Percentiles rank a stretch among this genome's conserved stretches.
phyloP scores from a whole-genome alignment of 2,329 filamentous ascomycete species.

The Dactylonectria macrodidyma region DNA sequence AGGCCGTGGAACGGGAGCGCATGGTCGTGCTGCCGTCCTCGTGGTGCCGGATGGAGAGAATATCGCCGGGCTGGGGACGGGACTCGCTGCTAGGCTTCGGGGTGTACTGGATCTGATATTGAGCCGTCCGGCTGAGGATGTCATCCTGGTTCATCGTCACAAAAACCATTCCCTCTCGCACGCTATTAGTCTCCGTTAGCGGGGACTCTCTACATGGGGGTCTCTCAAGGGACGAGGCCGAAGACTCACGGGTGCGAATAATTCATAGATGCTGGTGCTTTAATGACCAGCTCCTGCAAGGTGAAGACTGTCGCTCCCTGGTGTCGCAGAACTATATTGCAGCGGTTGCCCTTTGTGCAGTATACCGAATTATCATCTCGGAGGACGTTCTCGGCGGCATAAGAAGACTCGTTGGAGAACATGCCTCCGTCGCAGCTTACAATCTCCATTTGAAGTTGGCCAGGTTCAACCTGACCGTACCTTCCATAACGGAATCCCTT shows the following conservation, averaged over 20 bases:
- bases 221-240: slow-evolving; percentile 22
- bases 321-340: slow-evolving; percentile 89
- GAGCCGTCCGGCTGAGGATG: slow-evolving; percentile 78
- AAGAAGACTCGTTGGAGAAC: slow-evolving; percentile 73
- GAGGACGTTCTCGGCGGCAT: slow-evolving; percentile 85
- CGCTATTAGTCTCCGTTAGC: slow-evolving; percentile 63
- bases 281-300: slow-evolving; percentile 89
- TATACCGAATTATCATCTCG: slow-evolving; percentile 88
- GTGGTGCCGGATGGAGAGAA: slow-evolving; percentile 68
- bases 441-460: slow-evolving; percentile 87
- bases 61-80: slow-evolving; percentile 48
- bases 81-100: slow-evolving; percentile 39
- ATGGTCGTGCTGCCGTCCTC: slow-evolving; percentile 66
- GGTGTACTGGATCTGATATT: slow-evolving; percentile 81
- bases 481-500: slow-evolving; percentile 84
- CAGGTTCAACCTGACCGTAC: slow-evolving; percentile 89
- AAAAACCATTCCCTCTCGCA: slow-evolving; percentile 94
- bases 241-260: slow-evolving; percentile 87
- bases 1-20: slow-evolving; percentile 60
- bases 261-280: slow-evolving; percentile 80
- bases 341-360: slow-evolving; percentile 88
- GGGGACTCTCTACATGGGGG: slow-evolving; percentile 25
- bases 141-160: slow-evolving; percentile 89
- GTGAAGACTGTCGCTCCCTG: slow-evolving; percentile 85
- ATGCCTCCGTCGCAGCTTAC: slow-evolving; percentile 90